Evolutionary conservation across 2,329 filamentous ascomycete genomes (phyloP), one percentile per base, ranked within the genome.

Genomic region (Xenoacremonium recifei): DNA sequence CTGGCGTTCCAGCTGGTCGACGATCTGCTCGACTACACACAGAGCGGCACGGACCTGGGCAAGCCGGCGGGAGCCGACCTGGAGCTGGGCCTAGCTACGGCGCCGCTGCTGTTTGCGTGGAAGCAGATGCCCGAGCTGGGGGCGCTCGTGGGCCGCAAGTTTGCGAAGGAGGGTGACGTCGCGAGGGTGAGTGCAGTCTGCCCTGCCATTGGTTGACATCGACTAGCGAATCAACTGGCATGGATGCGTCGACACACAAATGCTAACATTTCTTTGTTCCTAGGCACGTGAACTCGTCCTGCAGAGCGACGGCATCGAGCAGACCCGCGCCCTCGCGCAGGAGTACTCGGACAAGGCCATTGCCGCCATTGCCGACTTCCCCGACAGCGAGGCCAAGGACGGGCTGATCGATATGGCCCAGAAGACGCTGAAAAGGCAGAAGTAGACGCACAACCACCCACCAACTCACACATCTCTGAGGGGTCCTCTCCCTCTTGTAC

Each of bases 1-100:
- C 70, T 99, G 40, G 93, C 93, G 2, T 99, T 99, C 70, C 93
- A 99, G 74, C 77, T 99, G 9, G 92, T 99, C 13, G 93, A 99
- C 63, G 93, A 99, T 63, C 88, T 99, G 86, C 76, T 99, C 57
- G 93, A 99, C 66, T 99, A 97, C 65, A 97, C 93, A 0, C 80
- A 89, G 48, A 89, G 80, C 40, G 89, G 84, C 31, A 77, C 80
- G 45, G 90, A 96, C 63, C 72, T 99, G 31, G 93, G 93, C 18
- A 99, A 99, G 70, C 93, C 93, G 3, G 89, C 92, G 5, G 93
- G 92, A 30, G 93, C 93, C 21, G 93, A 99, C 67, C 68, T 99
- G 48, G 89, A 97, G 68, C 73, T 99, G 21, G 93, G 93, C 4
- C 76, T 99, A 43, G 93, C 93, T 32, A 99, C 93, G 11, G 93